Evolutionary conservation across 108 stramenopile species (phyloP), one percentile per base, ranked within the genome.

Genomic region (Aurantiochytrium sp.): DNA sequence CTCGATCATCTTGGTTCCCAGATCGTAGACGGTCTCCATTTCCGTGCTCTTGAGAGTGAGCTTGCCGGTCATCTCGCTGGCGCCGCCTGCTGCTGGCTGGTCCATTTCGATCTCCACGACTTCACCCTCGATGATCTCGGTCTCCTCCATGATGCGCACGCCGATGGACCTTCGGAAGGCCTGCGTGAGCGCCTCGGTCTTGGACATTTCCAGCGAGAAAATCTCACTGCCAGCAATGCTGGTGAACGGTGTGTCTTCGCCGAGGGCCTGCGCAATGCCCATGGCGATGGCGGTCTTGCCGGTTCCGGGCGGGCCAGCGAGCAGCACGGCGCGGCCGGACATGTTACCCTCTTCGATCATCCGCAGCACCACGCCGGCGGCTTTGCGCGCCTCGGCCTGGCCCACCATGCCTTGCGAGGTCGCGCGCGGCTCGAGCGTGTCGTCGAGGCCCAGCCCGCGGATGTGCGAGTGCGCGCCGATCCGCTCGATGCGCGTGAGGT

Each of bases 1-100:
- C 71, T 99, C 99, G 93, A 99, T 99, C 99, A 99, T 99, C 94
- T 99, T 98, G n/a, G 96, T 93, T 23, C 99, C 99, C 49, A 99
- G 96, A 92, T 99, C 99, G 90, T 99, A 99, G 19, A 99, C 98
- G 19, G 98, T 99, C 94, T 99, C 99, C 98, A 99, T 99, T 89
- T 99, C 99, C 29, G 99, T 99, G 44, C 98, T 99, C 88, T 98
- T 98, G 8, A 99, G 92, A 14, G 99, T 99, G 76, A 99, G 91
- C 35, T 97, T 91, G 53, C 99, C 99, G 4, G 96, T 96, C 91
- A 97, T 98, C 60, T 96, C 96, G 35, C 94, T 91, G 35, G 64
- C 64, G 35, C 92, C 95, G 44, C 95, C 96, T 72, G 96, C 95
- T 8, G 88, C 83, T 12, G 90, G 87, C 49, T 60, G 76, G 55